Base-by-base conservation (phyloP, 345 rosid genomes). In the Eucalyptus regnans region DNA sequence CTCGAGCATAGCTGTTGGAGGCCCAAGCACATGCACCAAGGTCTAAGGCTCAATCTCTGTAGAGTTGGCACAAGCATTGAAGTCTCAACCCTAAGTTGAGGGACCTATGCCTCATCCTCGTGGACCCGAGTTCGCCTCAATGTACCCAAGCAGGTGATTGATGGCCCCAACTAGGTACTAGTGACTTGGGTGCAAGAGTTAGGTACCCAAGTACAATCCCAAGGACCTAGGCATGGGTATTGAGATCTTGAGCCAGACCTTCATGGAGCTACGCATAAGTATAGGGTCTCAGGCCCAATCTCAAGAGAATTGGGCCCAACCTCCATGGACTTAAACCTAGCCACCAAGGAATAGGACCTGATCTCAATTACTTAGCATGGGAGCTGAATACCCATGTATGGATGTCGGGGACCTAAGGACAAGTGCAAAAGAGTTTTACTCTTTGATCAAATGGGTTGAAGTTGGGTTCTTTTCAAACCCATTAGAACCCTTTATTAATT, bases 201-300 rank as follows among this genome's bases (percentile, higher is more conserved):
- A 56, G 3, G 62, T 56, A 56, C 3, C 6, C 1, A 56, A 2
- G 6, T 23, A 56, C 0, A 23, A 0, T 10, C 62, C 41, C 3
- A 22, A 2, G 12, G 29, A 56, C 62, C 13, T 56, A 22, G 12
- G 29, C 62, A 56, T 23, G 29, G 16, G 16, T 3, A 27, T 27
- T 62, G 31, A 62, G 33, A 27, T 60, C 8, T 60, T 6, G 8
- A 12, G 3, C 15, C 31, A 5, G 0, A 25, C 31, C 31, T 60
- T 27, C 15, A 11, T 12, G 1, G 16, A 62, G 31, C 3, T 62
- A 0, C 0, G 4, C 33, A 62, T 29, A 7, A 37, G 41, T 4
- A 37, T 37, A 2, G 16, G 68, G 1, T 27, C 4, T 29, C 0
- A 37, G 8, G 17, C 16, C 33, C 31, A 62, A 62, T 62, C 31